Conservation (phyloP, 164 flowering plant species). For the Vitis riparia region DNA sequence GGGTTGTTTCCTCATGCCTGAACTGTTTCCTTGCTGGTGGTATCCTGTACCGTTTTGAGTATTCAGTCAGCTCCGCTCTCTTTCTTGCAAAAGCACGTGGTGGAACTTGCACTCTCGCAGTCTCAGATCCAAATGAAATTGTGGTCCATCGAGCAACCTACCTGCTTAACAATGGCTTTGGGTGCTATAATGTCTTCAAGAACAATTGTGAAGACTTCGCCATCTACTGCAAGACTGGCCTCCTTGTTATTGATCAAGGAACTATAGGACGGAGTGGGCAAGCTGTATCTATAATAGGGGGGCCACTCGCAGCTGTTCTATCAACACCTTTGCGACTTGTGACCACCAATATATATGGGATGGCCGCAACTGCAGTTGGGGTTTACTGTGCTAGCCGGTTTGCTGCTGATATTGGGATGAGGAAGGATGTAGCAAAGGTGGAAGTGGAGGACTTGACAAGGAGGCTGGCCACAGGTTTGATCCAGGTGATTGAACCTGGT, state of each 20-base stretch:
- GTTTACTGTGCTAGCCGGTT: conserved; percentile 70
- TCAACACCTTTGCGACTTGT: conserved; percentile 65
- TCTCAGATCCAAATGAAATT: conserved; percentile 45
- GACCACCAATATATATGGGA: conserved; percentile 66
- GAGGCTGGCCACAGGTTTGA: conserved; percentile 47
- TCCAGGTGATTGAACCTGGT: conserved; percentile 36
- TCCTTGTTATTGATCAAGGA: conserved; percentile 53
- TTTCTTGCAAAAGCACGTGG: conserved; percentile 80
- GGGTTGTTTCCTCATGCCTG: conserved; percentile 64
- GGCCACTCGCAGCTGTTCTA: conserved; percentile 71
- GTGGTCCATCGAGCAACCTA: conserved; percentile 71
- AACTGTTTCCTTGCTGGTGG: conserved; percentile 80
- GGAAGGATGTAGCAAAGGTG: conserved; percentile 61
- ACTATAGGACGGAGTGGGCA: conserved; percentile 80
- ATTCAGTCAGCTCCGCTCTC: conserved; percentile 57
- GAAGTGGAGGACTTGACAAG: conserved; percentile 59
- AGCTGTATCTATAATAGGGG: conserved; percentile 67
- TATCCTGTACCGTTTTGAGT: conserved; percentile 64
- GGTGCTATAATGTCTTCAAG: conserved; percentile 70
- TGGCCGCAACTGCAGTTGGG: conserved; percentile 71
- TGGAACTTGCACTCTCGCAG: conserved; percentile 82
- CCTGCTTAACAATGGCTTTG: conserved; percentile 70
- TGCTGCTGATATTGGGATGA: conserved; percentile 73
- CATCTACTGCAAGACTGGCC: conserved; percentile 77
- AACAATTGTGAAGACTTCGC: conserved; percentile 83